These are phyloP conservation scores for Hemileccinum rubropunctum DNA, from an alignment of 768 basidiomycete species.

Conservation along the genomic window DNA sequence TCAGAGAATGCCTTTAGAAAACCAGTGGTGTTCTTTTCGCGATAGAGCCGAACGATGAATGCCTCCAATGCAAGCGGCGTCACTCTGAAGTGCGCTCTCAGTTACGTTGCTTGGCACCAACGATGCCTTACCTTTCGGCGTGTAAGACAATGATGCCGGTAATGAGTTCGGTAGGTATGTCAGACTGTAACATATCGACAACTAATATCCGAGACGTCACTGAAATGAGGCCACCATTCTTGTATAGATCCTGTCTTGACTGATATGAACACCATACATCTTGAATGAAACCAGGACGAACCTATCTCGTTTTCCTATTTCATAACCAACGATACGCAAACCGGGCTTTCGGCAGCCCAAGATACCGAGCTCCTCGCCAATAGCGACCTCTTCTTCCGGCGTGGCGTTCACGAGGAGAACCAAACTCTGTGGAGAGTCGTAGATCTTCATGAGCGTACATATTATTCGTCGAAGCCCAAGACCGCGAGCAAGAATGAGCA, in stretches of 20 bases:
- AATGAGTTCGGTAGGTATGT: constrained; percentile 81
- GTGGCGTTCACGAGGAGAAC: constrained; percentile 83
- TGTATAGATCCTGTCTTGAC: constrained; percentile 77
- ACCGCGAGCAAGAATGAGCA: constrained; percentile 83
- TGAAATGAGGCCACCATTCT: constrained; percentile 83
- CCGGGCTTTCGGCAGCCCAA: constrained; percentile 91
- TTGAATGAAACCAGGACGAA: constrained; percentile 30
- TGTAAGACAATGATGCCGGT: constrained; percentile 89
- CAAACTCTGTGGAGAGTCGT: constrained; percentile 80
- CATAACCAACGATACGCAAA: constrained; percentile 77
- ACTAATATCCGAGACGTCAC: constrained; percentile 93
- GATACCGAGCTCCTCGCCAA: constrained; percentile 89
- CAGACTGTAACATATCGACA: constrained; percentile 88
- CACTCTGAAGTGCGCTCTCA: constrained; percentile 48
- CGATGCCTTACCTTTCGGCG: constrained; percentile 72
- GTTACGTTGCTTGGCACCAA: not conserved
- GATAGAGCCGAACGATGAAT: constrained; percentile 88
- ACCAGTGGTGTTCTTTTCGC: constrained; percentile 84
- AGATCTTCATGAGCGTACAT: constrained; percentile 89
- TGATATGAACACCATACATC: constrained; percentile 7
- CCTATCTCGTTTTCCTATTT: constrained; percentile 79
- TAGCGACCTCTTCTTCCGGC: constrained; percentile 84
- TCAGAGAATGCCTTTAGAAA: constrained; percentile 98
- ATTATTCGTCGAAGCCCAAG: constrained; percentile 82
- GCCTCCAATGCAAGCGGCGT: constrained; percentile 83